These are phyloP conservation scores for Pneumocystis wakefieldiae DNA, from an alignment of 1,139 yeast genomes.

Conservation along the genomic window DNA sequence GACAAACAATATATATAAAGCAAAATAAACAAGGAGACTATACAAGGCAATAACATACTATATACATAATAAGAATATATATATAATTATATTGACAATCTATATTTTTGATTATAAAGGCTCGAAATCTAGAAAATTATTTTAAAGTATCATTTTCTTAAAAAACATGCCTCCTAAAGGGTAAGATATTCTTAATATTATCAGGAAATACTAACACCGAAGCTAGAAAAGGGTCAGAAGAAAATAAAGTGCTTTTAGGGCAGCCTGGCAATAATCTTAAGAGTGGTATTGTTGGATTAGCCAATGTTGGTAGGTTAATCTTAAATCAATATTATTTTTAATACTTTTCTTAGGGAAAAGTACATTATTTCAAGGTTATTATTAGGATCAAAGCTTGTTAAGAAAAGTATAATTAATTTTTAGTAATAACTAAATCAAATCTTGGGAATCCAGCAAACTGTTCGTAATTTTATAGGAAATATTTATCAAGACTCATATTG, in stretches of 20 bases:
- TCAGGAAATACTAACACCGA: slow-evolving; percentile 75
- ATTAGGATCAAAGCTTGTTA: not conserved
- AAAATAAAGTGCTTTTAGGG: slow-evolving; percentile 80
- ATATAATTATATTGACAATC: not conserved
- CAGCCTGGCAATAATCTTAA: slow-evolving; percentile 86
- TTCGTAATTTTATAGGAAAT: not conserved
- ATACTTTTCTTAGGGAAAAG: slow-evolving; percentile 55
- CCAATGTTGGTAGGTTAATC: slow-evolving; percentile 32
- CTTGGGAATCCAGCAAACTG: slow-evolving; percentile 94
- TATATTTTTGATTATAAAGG: not conserved
- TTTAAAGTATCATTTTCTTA: not conserved
- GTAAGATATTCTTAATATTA: not conserved
- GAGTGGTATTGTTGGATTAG: slow-evolving; percentile 85
- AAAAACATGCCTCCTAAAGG: not conserved
- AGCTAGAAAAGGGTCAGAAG: slow-evolving; percentile 48
- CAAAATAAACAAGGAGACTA: not conserved
- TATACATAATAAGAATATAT: not conserved
- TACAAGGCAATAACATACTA: not conserved
- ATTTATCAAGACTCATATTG: not conserved
- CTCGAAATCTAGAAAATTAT: not conserved
- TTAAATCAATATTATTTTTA: not conserved
- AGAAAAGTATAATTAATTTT: not conserved
- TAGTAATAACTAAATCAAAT: slow-evolving; percentile 56
- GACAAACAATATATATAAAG: not conserved
- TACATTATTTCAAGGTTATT: slow-evolving; percentile 45